These are phyloP conservation scores for Alternaria angustiovoidea DNA, from an alignment of 2,329 filamentous ascomycete species.

Conservation along the genomic window DNA sequence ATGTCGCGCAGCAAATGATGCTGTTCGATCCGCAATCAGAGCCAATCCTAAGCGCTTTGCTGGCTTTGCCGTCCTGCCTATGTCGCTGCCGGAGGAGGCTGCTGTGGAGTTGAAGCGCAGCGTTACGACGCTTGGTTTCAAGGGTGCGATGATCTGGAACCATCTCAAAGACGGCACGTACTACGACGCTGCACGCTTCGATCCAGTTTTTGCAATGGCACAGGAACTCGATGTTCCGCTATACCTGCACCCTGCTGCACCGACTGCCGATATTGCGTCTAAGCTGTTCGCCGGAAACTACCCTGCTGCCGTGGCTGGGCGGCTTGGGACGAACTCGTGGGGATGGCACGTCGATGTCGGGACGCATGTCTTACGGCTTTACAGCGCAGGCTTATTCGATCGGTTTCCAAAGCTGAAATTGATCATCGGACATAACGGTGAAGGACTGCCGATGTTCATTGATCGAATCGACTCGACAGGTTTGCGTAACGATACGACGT, in stretches of 20 bases:
- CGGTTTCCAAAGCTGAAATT: not conserved
- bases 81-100: not conserved
- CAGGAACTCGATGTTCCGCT: not conserved
- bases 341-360: slow-evolving; percentile 5
- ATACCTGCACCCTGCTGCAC: not conserved
- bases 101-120: not conserved
- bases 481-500: not conserved
- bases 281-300: not conserved
- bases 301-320: not conserved
- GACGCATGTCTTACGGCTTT: not conserved
- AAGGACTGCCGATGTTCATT: not conserved
- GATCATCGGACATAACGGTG: not conserved
- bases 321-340: not conserved
- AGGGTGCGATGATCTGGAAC: not conserved
- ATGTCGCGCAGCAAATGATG: slow-evolving; percentile 8
- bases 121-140: not conserved
- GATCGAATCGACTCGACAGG: not conserved
- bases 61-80: not conserved
- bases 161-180: not conserved
- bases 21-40: not conserved
- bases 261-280: not conserved
- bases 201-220: not conserved
- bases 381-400: not conserved
- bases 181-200: not conserved
- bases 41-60: not conserved